phyloP scores from a whole-genome alignment of 2,329 filamentous ascomycete species.

The Microcera coccophila region DNA sequence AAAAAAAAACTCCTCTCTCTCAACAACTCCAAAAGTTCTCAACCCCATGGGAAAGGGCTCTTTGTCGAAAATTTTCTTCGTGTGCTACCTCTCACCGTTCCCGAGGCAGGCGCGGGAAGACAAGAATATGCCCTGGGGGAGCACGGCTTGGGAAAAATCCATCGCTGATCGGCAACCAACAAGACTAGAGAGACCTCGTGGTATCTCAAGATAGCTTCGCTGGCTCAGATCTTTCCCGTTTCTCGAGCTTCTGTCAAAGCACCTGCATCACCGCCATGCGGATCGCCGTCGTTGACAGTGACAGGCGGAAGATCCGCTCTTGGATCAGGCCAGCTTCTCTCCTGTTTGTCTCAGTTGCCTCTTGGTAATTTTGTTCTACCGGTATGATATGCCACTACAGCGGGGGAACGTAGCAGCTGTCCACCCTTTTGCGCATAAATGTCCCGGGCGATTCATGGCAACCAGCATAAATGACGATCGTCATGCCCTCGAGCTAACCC shows the following conservation, averaged over 20 bases:
- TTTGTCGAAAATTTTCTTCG: not conserved
- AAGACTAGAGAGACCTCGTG: too few relatives aligned
- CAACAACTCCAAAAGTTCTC: conserved; percentile 4
- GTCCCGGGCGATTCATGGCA: not conserved
- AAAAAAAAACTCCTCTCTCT: not conserved
- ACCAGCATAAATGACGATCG: not conserved
- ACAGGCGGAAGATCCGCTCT: not conserved
- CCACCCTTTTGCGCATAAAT: not conserved
- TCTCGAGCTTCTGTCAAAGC: conserved; percentile 1
- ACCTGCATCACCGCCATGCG: conserved; percentile 1
- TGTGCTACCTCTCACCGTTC: too few relatives aligned
- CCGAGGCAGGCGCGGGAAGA: not conserved
- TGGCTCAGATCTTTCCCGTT: too few relatives aligned
- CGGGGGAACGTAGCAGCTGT: not conserved
- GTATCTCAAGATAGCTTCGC: too few relatives aligned
- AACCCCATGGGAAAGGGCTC: not conserved
- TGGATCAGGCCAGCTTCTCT: not conserved
- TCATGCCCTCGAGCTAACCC: not conserved
- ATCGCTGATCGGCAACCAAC: not conserved
- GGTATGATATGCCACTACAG: not conserved
- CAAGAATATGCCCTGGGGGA: not conserved
- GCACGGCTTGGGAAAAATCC: not conserved
- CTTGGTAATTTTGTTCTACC: too few relatives aligned
- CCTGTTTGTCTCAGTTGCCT: not conserved
- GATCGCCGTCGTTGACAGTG: not conserved